Evolutionary conservation across 164 flowering plant genomes (phyloP).

Genomic region (Kalanchoe fedtschenkoi): DNA sequence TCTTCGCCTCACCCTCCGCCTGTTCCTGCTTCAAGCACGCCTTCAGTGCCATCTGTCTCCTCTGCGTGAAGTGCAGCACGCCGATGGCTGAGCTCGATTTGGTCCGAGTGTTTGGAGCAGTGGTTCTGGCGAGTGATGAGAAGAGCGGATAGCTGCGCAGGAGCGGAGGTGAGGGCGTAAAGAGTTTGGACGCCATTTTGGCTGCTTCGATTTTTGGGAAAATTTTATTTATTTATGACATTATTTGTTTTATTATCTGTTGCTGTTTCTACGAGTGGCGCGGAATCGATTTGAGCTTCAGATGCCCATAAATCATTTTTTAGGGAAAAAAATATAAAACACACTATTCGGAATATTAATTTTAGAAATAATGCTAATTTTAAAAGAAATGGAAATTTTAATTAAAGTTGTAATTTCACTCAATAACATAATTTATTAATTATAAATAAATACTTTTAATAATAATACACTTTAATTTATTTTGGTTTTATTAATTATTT

Average conservation of each 20-base stretch:
- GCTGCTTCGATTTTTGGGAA: background rate
- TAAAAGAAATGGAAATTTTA: no score
- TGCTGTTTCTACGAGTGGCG: background rate
- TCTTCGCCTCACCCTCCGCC: slow-evolving; percentile 12
- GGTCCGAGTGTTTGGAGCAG: background rate
- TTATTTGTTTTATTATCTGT: slow-evolving; percentile 1
- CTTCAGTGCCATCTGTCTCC: slow-evolving; percentile 6
- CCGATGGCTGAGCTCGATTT: background rate
- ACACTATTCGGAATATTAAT: no score
- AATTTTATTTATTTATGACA: background rate
- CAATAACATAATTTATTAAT: no score
- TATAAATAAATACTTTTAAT: no score
- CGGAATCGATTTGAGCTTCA: background rate
- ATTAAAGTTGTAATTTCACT: no score
- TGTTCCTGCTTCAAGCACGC: slow-evolving; percentile 43
- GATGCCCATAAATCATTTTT: no score
- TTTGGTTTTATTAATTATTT: no score
- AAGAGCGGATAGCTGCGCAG: background rate
- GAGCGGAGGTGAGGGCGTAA: background rate
- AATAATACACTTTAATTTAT: no score
- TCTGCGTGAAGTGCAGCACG: background rate
- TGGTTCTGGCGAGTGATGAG: background rate
- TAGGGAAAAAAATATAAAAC: no score
- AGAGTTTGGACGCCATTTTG: background rate
- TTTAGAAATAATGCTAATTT: no score